Evolutionary conservation across 2,329 filamentous ascomycete species (phyloP), one percentile per base, ranked within the genome.

Genomic region (Thermothelomyces thermophilus): DNA sequence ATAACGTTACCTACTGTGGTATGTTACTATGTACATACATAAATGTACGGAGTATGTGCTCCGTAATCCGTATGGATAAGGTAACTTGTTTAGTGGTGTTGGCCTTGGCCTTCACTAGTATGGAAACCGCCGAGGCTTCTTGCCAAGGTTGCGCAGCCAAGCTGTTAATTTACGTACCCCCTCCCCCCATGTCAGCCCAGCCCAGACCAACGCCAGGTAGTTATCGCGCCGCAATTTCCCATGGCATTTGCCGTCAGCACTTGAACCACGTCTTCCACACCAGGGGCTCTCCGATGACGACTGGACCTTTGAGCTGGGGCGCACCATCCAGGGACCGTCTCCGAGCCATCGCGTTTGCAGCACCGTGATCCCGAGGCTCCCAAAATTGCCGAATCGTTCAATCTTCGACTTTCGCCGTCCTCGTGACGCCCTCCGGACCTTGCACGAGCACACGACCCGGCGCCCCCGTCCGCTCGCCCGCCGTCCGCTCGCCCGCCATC

Each of bases 401-500:
- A 37, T 13, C 19, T n/a, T 19, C 16, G 17, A 19, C 9, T 6
- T 35, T 17, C n/a, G n/a, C 5, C 16, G 9, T 5, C 33, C 33
- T 14, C 14, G 33, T 31, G 13, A 11, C 41, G 41, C 30, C 26
- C 17, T 24, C 11, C 19, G 3, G 36, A 5, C 17, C 6, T 17
- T n/a, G n/a, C n/a, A n/a, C n/a, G n/a, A n/a, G n/a, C n/a, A n/a
- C n/a, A n/a, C n/a, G n/a, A n/a, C n/a, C 16, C 36, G 17, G 17
- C 9, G 3, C 43, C 14, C n/a, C n/a, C n/a, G 3, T 16, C 14
- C 22, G 20, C 16, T 16, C 14, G 17, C 6, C 16, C 41, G 17
- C 7, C 14, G 19, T 10, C 19, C 30, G 5, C 14, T 40, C 13
- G 52, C 59, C 54, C n/a, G n/a, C n/a, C 66, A 63, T 62, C 54